These are phyloP conservation scores for Wakefieldia striispora DNA, from an alignment of 768 basidiomycete species.

Conservation along the genomic window DNA sequence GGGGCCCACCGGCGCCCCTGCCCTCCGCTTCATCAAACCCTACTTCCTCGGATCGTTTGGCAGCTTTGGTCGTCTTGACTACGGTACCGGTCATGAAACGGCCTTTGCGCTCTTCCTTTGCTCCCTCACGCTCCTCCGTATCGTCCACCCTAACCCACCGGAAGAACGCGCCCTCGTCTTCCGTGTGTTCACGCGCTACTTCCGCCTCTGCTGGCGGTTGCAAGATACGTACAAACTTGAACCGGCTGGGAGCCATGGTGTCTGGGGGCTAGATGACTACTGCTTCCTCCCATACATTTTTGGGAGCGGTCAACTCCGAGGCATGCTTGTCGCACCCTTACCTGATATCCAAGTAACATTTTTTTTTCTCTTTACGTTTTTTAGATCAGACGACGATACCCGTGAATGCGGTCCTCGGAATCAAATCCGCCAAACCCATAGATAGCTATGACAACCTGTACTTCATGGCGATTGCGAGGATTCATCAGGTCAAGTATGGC, in stretches of 20 bases:
- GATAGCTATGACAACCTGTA: conserved; percentile 63
- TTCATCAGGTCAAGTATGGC: conserved; percentile 77
- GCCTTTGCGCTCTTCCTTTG: conserved; percentile 81
- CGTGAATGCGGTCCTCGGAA: conserved; percentile 60
- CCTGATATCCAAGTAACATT: conserved; percentile 2
- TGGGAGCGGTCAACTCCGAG: conserved; percentile 86
- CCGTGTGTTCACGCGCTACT: conserved; percentile 73
- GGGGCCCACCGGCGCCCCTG: conserved; percentile 39
- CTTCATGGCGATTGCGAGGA: conserved; percentile 73
- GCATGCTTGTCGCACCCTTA: conserved; percentile 33
- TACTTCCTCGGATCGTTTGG: conserved; percentile 86
- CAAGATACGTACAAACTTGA: conserved; percentile 90
- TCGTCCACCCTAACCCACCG: conserved; percentile 53
- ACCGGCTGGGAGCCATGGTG: conserved; percentile 96
- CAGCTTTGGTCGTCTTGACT: conserved; percentile 88
- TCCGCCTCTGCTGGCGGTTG: conserved; percentile 77
- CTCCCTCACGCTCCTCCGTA: conserved; percentile 65
- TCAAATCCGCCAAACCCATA: conserved; percentile 37
- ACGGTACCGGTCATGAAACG: conserved; percentile 95
- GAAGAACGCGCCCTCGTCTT: conserved; percentile 63
- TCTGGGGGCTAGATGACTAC: conserved; percentile 96
- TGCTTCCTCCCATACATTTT: conserved; percentile 87
- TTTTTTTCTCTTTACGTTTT: background rate
- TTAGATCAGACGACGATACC: conserved; percentile 63
- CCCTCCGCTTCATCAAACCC: conserved; percentile 67